These are phyloP conservation scores for Neonectria magnoliae DNA, from an alignment of 2,329 filamentous ascomycete genomes.

Conservation along the genomic window DNA sequence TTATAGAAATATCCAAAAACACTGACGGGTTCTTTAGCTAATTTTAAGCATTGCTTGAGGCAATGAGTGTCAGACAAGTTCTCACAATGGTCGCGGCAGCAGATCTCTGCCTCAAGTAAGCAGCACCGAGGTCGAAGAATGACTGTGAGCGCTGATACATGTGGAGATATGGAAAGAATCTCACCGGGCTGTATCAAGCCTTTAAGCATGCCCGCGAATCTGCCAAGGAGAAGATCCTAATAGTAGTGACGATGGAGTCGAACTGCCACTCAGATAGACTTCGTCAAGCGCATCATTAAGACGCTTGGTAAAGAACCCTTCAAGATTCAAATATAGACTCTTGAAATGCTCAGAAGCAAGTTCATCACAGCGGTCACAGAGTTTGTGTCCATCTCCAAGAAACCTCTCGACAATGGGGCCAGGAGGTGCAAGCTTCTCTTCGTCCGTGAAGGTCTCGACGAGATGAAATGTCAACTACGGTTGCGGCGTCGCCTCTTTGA, in stretches of 20 bases:
- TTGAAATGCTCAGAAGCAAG: conserved; percentile 18
- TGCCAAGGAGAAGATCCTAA: conserved; percentile 10
- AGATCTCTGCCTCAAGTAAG: neutral
- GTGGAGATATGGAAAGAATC: neutral
- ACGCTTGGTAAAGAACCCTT: conserved; percentile 13
- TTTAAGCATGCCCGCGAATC: conserved; percentile 10
- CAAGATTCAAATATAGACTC: conserved; percentile 18
- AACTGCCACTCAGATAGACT: conserved; percentile 12
- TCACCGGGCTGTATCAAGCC: neutral
- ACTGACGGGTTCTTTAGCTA: too few species aligned
- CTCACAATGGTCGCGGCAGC: neutral
- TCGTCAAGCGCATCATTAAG: conserved; percentile 10
- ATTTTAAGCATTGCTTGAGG: neutral
- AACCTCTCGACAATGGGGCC: neutral
- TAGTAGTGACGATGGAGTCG: conserved; percentile 8
- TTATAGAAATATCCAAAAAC: too few species aligned
- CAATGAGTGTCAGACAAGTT: neutral
- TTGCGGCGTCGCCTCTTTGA: conserved; percentile 36
- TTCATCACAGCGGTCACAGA: conserved; percentile 1
- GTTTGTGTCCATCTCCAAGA: neutral
- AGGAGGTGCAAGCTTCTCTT: conserved; percentile 26
- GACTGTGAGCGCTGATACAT: neutral
- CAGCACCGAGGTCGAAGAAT: neutral
- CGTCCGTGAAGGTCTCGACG: conserved; percentile 29
- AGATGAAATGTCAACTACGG: conserved; percentile 35